Evolutionary conservation across 2,329 filamentous ascomycete species (phyloP).

Genomic region (Exophiala dermatitidis): DNA sequence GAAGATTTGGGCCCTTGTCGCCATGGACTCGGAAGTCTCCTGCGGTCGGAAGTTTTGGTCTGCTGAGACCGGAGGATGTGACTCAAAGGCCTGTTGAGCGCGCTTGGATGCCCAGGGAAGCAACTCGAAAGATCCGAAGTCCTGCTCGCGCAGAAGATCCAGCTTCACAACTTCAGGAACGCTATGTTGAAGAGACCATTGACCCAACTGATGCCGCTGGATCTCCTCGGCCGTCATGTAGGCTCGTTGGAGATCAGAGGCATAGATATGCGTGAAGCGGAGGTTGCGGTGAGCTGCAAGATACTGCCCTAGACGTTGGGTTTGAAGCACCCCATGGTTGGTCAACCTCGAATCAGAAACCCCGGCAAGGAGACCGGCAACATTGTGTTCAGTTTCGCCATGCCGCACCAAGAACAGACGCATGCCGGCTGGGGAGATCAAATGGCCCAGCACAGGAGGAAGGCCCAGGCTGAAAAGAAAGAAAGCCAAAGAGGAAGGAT

Average conservation of each 20-base stretch:
- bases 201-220: constrained; percentile 45
- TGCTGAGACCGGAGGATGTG: constrained; percentile 23
- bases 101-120: constrained; percentile 26
- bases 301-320: constrained; percentile 60
- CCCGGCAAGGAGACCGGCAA: constrained; percentile 59
- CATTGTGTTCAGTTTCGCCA: constrained; percentile 86
- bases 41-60: constrained; percentile 47
- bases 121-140: constrained; percentile 38
- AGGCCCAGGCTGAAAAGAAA: background rate
- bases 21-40: constrained; percentile 64
- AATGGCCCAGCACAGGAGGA: background rate
- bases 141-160: constrained; percentile 33
- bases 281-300: constrained; percentile 56
- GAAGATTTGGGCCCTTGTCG: constrained; percentile 56
- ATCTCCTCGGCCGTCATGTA: constrained; percentile 63
- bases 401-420: constrained; percentile 73
- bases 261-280: constrained; percentile 63
- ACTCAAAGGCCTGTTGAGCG: constrained; percentile 11
- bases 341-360: constrained; percentile 73
- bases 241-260: constrained; percentile 71
- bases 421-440: constrained; percentile 35
- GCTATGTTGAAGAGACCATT: background rate
- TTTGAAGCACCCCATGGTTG: constrained; percentile 72
- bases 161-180: constrained; percentile 17
- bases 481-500: background rate